Evolutionary conservation across 1,284 basidiomycete species (phyloP), one percentile per base, ranked within the genome.

Genomic region (Moniliophthora roreri): DNA sequence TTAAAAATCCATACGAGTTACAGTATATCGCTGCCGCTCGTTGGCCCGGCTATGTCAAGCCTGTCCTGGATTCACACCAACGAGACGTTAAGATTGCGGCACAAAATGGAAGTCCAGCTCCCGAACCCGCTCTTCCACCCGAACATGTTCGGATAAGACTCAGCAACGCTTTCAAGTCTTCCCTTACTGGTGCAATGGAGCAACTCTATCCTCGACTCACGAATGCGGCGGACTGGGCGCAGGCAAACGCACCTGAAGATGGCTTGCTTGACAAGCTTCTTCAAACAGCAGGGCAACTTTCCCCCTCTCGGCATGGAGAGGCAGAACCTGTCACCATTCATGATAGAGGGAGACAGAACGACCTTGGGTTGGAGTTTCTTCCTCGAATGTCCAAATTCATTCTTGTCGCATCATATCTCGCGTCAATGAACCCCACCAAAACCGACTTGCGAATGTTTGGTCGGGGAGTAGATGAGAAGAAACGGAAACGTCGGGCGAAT

Each of bases 361-460:
- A 47, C 28, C 34, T 15, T 34, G 35, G 18, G 23, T 42, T 41
- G 32, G 58, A 58, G 41, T 55, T 60, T n/a, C 69, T 89, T 20
- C 79, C 85, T 2, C 69, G 77, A 0, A 75, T 88, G 68, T 84
- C 83, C 11, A 88, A 88, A 58, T 95, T 87, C 62, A 76, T 96
- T 16, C 71, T 96, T 10, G 69, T 96, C 7, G 90, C 93, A 0
- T 82, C 89, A 0, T 97, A 89, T 66, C 71, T 95, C 32, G 93
- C 93, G 1, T 92, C 89, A 42, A 91, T 89, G 54, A 97, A 97
- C 66, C 93, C 94, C 0, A 69, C 85, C 0, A 89, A 86, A 62
- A 85, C 84, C 5, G 95, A 97, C 66, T 52, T 92, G 58, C 76
- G 88, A 26, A 87, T 95, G 77, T 93, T 95, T 67, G 88, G 89